phyloP scores from a whole-genome alignment of 768 basidiomycete species.

The Tricholoma sp. region DNA sequence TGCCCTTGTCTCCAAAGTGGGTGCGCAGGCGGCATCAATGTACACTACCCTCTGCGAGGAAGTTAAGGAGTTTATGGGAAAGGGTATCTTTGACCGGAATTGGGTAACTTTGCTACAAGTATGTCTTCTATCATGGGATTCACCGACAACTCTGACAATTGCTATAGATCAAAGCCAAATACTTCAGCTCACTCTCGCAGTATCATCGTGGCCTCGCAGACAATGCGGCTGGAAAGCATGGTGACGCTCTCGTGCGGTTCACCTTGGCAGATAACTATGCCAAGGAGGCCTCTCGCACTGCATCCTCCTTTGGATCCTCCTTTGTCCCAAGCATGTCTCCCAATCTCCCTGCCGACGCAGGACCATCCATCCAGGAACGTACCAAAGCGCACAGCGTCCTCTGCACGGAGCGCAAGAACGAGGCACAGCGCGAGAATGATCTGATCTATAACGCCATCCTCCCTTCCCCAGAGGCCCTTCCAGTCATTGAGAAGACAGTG shows the following conservation, averaged over 20 bases:
- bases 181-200: constrained; percentile 81
- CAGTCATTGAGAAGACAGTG: constrained; percentile 74
- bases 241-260: constrained; percentile 79
- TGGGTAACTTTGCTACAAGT: constrained; percentile 90
- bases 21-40: constrained; percentile 74
- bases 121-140: constrained; percentile 10
- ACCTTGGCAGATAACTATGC: constrained; percentile 71
- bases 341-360: constrained; percentile 84
- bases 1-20: constrained; percentile 78
- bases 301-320: constrained; percentile 61
- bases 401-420: constrained; percentile 67
- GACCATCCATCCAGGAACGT: constrained; percentile 72
- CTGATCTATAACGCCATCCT: constrained; percentile 94
- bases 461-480: constrained; percentile 73
- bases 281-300: constrained; percentile 75
- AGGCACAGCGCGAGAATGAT: constrained; percentile 88
- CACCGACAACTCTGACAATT: not conserved
- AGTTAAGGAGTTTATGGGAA: constrained; percentile 94
- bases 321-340: constrained; percentile 73
- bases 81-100: constrained; percentile 91
- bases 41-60: constrained; percentile 85
- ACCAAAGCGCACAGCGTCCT: constrained; percentile 79
- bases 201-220: constrained; percentile 85
- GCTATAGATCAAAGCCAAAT: constrained; percentile 82
- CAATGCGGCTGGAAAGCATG: constrained; percentile 70